Base-by-base conservation (phyloP, 768 basidiomycete species). In the Lentinula edodes region DNA sequence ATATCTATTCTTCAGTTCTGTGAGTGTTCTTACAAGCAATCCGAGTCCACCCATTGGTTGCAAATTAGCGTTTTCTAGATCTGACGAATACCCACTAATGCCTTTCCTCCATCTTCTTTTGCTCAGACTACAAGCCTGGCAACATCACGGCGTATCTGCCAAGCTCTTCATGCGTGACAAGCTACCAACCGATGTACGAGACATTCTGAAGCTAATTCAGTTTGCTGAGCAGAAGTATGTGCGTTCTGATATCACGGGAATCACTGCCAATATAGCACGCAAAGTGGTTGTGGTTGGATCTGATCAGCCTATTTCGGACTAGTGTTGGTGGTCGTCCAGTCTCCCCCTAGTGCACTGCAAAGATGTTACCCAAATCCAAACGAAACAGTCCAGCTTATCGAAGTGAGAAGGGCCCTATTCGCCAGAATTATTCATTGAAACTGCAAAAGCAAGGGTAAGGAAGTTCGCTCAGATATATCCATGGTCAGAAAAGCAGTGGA, bases 61-160 rank as follows among this genome's bases (percentile, higher is more conserved):
- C 3, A 3, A 28, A 2, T 28, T 28, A 18, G n/a, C 6, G 2
- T 34, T 28, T 38, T 34, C n/a, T 13, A 59, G 58, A 16, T 48
- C 28, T 15, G 16, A 10, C 13, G 41, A 61, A 23, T 53, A 57
- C 23, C 80, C 78, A 0, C 65, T 79, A 1, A 68, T 74, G 62
- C 79, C 78, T 0, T 71, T 79, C 53, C 62, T 77, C 3, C 66
- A 71, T 5, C 65, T 80, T 12, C 68, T 80, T 3, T 66, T 79
- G 15, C 63, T 80, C 51, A 81, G 80, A 61, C 65, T 80, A 7
- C 70, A 75, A 48, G 78, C 72, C 1, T 80, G 80, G 80, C 63
- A 66, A 39, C 75, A 80, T 63, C 78, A 80, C 62, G 65, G 72
- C 6, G 65, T 58, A 3, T 73, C 76, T 32, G 13, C 28, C 2